A percentile compares a stretch with the other conserved stretches of the same genome.
Conservation (phyloP, 139 green algal genomes). For the Ostreobium quekettii region DNA sequence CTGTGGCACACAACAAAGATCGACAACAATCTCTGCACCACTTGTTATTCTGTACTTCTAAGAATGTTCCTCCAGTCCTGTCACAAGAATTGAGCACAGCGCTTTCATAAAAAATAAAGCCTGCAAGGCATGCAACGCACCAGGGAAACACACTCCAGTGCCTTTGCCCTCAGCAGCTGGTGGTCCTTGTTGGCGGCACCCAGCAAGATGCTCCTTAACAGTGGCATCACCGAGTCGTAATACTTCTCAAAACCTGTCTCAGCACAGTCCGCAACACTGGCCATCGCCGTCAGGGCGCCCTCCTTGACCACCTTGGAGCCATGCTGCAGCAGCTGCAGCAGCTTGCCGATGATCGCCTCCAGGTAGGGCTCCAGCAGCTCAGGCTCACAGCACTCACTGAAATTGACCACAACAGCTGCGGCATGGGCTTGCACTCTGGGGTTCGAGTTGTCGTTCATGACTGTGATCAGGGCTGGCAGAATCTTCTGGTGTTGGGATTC, state of each 20-base stretch:
- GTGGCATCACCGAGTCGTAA: slow-evolving; percentile 85
- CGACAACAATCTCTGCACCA: no score
- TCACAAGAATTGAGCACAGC: no score
- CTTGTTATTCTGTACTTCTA: no score
- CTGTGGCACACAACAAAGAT: no score
- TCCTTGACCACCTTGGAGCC: slow-evolving; percentile 77
- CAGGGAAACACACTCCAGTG: slow-evolving; percentile 93
- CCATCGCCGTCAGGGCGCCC: slow-evolving; percentile 88
- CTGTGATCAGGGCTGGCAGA: slow-evolving; percentile 61
- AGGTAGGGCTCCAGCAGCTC: slow-evolving; percentile 85
- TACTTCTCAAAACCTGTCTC: slow-evolving; percentile 84
- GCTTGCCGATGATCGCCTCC: slow-evolving; percentile 77
- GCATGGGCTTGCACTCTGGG: slow-evolving; percentile 92
- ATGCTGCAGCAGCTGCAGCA: slow-evolving; percentile 70
- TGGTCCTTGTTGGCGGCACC: slow-evolving; percentile 61
- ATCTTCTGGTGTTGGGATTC: slow-evolving; percentile 47
- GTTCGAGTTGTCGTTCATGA: slow-evolving; percentile 82
- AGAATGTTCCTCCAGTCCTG: no score
- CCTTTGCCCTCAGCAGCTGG: slow-evolving; percentile 82
- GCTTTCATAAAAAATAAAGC: no score
- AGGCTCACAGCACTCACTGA: slow-evolving; percentile 76
- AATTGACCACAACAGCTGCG: slow-evolving; percentile 93
- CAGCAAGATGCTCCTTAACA: slow-evolving; percentile 76
- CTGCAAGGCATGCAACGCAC: no score
- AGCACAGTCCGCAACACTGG: slow-evolving; percentile 82